phyloP scores from a whole-genome alignment of 176 grass and related monocot species.

The Eleusine indica region DNA sequence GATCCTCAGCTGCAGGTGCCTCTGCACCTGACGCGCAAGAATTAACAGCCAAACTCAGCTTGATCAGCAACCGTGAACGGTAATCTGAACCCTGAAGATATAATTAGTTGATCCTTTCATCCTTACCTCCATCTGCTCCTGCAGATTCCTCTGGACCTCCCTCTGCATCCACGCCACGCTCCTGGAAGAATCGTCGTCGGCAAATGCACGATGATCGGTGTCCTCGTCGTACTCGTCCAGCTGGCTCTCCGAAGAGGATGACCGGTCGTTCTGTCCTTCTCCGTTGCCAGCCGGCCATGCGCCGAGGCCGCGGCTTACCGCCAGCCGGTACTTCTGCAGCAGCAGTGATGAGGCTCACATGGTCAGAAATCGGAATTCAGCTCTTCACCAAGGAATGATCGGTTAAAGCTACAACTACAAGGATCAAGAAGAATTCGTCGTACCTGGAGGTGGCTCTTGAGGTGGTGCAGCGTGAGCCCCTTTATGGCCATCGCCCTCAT shows the following conservation, averaged over 20 bases:
- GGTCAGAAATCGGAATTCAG: constrained; percentile 15
- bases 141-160: constrained; percentile 63
- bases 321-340: constrained; percentile 79
- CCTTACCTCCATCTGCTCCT: constrained; percentile 78
- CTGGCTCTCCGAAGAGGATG: constrained; percentile 38
- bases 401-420: not conserved
- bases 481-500: constrained; percentile 71
- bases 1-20: constrained; percentile 86
- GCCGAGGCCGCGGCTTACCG: constrained; percentile 40
- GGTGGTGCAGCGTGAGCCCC: constrained; percentile 81
- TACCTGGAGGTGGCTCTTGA: constrained; percentile 98
- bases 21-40: constrained; percentile 64
- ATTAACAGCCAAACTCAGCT: not conserved
- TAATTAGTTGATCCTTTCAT: not conserved
- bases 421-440: not conserved
- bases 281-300: constrained; percentile 15
- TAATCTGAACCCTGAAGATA: not conserved
- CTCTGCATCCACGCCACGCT: constrained; percentile 61
- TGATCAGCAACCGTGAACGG: not conserved
- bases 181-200: constrained; percentile 35
- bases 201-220: not conserved
- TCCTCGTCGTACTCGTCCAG: constrained; percentile 14
- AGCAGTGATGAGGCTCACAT: not conserved
- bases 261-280: constrained; percentile 33
- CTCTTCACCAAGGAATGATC: not conserved